phyloP scores from a whole-genome alignment of 176 grass and related monocot species.

The Zea luxurians region DNA sequence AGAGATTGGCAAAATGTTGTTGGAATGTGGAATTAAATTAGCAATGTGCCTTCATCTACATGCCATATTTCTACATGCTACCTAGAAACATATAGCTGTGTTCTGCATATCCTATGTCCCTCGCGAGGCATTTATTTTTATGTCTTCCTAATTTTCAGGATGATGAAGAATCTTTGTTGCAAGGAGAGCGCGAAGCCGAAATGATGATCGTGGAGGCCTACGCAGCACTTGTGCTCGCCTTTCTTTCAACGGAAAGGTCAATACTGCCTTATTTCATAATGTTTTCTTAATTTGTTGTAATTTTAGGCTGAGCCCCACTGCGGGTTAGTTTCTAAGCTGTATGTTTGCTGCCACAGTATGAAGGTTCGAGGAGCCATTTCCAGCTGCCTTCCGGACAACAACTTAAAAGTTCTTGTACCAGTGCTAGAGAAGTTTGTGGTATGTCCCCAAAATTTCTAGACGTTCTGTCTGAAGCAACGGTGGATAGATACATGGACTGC shows the following conservation, averaged over 20 bases:
- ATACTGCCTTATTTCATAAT: constrained; percentile 19
- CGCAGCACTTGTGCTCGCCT: constrained; percentile 88
- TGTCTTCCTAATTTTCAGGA: constrained; percentile 54
- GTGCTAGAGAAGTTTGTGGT: constrained; percentile 99
- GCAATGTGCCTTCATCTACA: not conserved
- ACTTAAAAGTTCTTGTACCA: constrained; percentile 88
- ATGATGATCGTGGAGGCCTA: constrained; percentile 99
- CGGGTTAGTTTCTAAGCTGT: constrained; percentile 25
- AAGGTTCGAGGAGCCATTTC: constrained; percentile 80
- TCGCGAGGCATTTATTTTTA: constrained; percentile 25
- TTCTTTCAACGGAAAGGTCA: constrained; percentile 94
- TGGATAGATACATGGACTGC: constrained; percentile 4
- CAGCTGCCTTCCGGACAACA: constrained; percentile 83
- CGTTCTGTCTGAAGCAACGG: not conserved
- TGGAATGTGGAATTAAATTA: not conserved
- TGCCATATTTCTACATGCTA: not conserved
- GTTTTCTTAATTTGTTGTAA: constrained; percentile 22
- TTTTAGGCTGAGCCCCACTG: constrained; percentile 23
- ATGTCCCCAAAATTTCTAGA: constrained; percentile 40
- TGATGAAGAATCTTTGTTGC: constrained; percentile 89
- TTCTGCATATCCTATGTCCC: not conserved
- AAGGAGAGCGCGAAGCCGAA: constrained; percentile 95
- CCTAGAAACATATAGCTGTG: not conserved
- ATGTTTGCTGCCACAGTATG: constrained; percentile 55
- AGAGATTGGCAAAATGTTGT: not conserved